Base-by-base conservation (phyloP, 148 eudicot species). In the Chenopodium berlandieri region DNA sequence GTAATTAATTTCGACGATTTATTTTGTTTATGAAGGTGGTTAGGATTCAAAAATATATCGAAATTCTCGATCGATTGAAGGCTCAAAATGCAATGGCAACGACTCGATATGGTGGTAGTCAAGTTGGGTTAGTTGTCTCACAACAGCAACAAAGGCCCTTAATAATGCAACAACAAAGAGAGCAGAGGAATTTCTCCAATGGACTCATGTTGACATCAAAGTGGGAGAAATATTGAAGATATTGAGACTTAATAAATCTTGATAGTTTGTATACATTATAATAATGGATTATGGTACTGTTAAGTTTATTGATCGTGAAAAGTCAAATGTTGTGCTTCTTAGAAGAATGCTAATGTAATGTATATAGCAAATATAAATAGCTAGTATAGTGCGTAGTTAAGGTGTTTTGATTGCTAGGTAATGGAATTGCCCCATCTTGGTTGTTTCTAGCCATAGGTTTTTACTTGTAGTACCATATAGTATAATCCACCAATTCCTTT, bases 41-140 rank as follows among this genome's bases (percentile, higher is more conserved):
- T 30, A 86, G 93, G 79, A 92, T 90, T 71, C 93, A 92, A 32
- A 88, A 86, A 73, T 88, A 89, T 80, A 86, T 90, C 25, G 95
- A 90, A 78, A 86, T 77, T 31, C 82, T 92, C 27, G 93, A 92
- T 79, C 63, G 81, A 86, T 73, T 92, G 75, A 92, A 92, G 82
- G 89, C 88, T 32, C 83, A 72, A 46, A 89, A 90, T 80, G 88
- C 86, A 64, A 73, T 1, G 77, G 31, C 65, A 30, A 78, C 40
- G 6, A 80, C 52, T 48, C 52, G 46, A 30, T 66, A 64, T 50
- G 76, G 37, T 16, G 86, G 75, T 31, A 25, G 76, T n/a, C 84
- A 82, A 22, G 76, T 82, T 48, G 84, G 84, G 47, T n/a, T 84
- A 25, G 52, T 68, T 14, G 78, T 68, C 66, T 77, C 82, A 69